Evolutionary conservation across 208 protist genomes (phyloP).

Genomic region (Trypanosoma vivax): DNA sequence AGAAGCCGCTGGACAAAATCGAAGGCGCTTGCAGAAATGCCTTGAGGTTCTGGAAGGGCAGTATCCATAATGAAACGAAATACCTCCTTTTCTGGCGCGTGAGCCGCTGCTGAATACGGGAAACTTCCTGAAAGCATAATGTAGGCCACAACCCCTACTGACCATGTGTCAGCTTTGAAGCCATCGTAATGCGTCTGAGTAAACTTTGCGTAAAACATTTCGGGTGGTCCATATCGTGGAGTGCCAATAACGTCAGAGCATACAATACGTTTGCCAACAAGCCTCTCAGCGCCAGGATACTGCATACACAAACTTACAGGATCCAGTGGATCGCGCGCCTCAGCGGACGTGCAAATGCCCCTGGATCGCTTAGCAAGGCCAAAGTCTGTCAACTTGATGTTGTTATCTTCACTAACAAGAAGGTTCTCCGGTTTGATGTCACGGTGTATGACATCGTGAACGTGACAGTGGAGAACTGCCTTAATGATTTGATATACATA

Average conservation of each 20-base stretch:
- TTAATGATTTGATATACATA: slow-evolving; percentile 90
- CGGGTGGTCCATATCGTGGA: slow-evolving; percentile 83
- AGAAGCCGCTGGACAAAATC: slow-evolving; percentile 82
- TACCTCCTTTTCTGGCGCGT: slow-evolving; percentile 85
- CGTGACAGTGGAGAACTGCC: slow-evolving; percentile 85
- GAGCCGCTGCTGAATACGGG: slow-evolving; percentile 91
- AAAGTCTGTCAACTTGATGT: slow-evolving; percentile 90
- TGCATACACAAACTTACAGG: slow-evolving; percentile 66
- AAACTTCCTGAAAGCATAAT: slow-evolving; percentile 95
- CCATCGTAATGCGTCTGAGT: slow-evolving; percentile 91
- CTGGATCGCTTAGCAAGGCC: slow-evolving; percentile 79
- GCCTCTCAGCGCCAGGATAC: slow-evolving; percentile 67
- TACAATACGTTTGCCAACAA: slow-evolving; percentile 75
- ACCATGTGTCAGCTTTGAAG: slow-evolving; percentile 94
- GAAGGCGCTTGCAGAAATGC: slow-evolving; percentile 56
- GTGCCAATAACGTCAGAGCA: slow-evolving; percentile 89
- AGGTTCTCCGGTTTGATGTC: slow-evolving; percentile 92
- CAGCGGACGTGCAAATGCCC: slow-evolving; percentile 61
- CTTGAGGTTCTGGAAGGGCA: slow-evolving; percentile 63
- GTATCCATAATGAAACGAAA: slow-evolving; percentile 87
- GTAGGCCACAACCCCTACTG: slow-evolving; percentile 95
- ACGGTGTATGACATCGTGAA: slow-evolving; percentile 88
- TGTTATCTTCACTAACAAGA: slow-evolving; percentile 78
- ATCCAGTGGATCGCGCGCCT: slow-evolving; percentile 57
- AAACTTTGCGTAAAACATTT: slow-evolving; percentile 92